phyloP scores from a whole-genome alignment of 441 rosid species.

The Pelargonium australe region DNA sequence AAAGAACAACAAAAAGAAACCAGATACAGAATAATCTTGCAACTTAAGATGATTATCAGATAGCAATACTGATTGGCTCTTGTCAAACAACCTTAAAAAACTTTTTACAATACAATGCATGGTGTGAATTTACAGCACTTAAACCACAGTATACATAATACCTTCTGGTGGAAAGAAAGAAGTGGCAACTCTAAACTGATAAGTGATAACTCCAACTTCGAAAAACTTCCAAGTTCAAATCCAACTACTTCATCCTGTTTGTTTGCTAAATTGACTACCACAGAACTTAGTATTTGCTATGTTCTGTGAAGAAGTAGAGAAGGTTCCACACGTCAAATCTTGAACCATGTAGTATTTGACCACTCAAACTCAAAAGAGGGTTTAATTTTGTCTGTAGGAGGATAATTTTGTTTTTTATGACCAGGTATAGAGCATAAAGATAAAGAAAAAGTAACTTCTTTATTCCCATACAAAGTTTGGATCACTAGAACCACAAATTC shows the following conservation, averaged over 20 bases:
- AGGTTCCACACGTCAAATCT: not conserved
- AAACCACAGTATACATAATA: not conserved
- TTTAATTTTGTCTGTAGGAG: not conserved
- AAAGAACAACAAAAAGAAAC: not conserved
- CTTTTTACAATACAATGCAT: not conserved
- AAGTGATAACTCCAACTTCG: not conserved
- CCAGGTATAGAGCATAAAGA: not conserved
- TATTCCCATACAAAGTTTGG: not conserved
- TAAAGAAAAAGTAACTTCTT: not conserved
- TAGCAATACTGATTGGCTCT: not conserved
- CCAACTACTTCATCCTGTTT: not conserved
- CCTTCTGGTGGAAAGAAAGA: not conserved
- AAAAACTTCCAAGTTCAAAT: not conserved
- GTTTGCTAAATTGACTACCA: not conserved
- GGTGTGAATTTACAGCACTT: not conserved
- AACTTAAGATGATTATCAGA: not conserved
- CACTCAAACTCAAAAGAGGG: not conserved
- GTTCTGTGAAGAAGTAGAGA: not conserved
- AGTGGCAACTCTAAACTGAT: not conserved
- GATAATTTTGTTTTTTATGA: not conserved
- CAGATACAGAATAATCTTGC: not conserved
- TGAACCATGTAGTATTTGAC: not conserved
- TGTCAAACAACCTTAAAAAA: not conserved
- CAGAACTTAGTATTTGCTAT: not conserved
- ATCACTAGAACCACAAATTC: not conserved